Percentiles rank a stretch among this genome's conserved stretches.
These are phyloP conservation scores for Chlamydomonas incerta DNA, from an alignment of 139 green algal species.

Conservation along the genomic window DNA sequence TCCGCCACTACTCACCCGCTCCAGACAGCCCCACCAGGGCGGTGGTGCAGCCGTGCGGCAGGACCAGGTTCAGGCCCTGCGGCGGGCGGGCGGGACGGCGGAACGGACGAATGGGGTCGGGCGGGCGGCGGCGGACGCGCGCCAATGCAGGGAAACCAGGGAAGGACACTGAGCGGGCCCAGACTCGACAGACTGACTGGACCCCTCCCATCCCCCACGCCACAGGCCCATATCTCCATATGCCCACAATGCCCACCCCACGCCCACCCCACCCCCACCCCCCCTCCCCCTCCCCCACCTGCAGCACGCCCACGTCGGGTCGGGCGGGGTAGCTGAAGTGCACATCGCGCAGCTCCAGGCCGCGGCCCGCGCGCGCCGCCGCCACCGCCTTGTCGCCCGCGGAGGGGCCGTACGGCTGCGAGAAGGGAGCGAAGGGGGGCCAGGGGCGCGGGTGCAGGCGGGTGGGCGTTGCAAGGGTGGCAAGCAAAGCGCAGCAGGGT, in stretches of 20 bases:
- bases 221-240: too few relatives aligned
- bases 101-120: too few relatives aligned
- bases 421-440: too few relatives aligned
- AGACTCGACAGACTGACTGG: too few relatives aligned
- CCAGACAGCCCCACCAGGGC: slow-evolving; percentile 88
- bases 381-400: slow-evolving; percentile 58
- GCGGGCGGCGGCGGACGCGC: too few relatives aligned
- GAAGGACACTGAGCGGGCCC: too few relatives aligned
- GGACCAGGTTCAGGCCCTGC: slow-evolving; percentile 68
- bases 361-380: slow-evolving; percentile 57
- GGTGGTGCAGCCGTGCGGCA: slow-evolving; percentile 81
- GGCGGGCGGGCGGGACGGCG: too few relatives aligned
- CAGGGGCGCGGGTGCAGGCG: too few relatives aligned
- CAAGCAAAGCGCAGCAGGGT: too few relatives aligned
- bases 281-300: neutral
- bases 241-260: neutral
- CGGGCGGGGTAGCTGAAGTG: slow-evolving; percentile 83
- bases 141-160: too few relatives aligned
- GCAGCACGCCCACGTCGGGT: slow-evolving; percentile 43
- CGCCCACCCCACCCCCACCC: neutral
- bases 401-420: slow-evolving; percentile 56
- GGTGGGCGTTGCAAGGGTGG: neutral
- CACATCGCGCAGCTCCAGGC: slow-evolving; percentile 74
- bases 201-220: too few relatives aligned
- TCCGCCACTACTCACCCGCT: neutral